Percentiles rank a stretch among this genome's conserved stretches.
Conservation (phyloP, 2,329 filamentous ascomycete species). For the Aspergillus phoenicis region DNA sequence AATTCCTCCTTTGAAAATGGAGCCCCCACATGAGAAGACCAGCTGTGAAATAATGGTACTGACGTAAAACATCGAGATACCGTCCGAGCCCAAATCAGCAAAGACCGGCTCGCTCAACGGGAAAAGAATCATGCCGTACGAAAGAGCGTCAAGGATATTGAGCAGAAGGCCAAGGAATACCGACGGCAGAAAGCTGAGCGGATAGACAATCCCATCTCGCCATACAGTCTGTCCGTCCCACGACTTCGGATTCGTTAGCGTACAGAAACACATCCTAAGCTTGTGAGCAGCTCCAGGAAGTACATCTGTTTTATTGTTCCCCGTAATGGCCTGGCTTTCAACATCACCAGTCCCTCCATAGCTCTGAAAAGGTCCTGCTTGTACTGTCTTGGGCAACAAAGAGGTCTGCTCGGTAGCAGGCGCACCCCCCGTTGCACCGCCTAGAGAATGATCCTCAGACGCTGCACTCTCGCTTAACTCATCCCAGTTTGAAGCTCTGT, state of each 20-base stretch:
- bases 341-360: constrained; percentile 39
- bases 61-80: constrained; percentile 98
- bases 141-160: constrained; percentile 91
- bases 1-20: constrained; percentile 85
- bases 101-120: constrained; percentile 87
- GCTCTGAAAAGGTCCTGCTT: constrained; percentile 29
- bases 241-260: constrained; percentile 62
- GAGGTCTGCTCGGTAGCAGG: constrained; percentile 41
- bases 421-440: constrained; percentile 21
- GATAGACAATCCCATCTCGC: constrained; percentile 65
- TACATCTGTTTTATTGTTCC: constrained; percentile 15
- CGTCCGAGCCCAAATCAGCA: constrained; percentile 80
- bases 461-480: constrained; percentile 20
- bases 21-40: constrained; percentile 80
- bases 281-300: constrained; percentile 24
- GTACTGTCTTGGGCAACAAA: constrained; percentile 34
- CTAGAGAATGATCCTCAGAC: constrained; percentile 15
- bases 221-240: constrained; percentile 73
- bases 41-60: constrained; percentile 94
- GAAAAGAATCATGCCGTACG: constrained; percentile 96
- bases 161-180: constrained; percentile 86
- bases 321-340: constrained; percentile 28
- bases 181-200: constrained; percentile 74
- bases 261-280: constrained; percentile 29
- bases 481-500: constrained; percentile 14